phyloP scores from a whole-genome alignment of 2,329 filamentous ascomycete genomes.

The Hymenotorrendiella dingleyae region DNA sequence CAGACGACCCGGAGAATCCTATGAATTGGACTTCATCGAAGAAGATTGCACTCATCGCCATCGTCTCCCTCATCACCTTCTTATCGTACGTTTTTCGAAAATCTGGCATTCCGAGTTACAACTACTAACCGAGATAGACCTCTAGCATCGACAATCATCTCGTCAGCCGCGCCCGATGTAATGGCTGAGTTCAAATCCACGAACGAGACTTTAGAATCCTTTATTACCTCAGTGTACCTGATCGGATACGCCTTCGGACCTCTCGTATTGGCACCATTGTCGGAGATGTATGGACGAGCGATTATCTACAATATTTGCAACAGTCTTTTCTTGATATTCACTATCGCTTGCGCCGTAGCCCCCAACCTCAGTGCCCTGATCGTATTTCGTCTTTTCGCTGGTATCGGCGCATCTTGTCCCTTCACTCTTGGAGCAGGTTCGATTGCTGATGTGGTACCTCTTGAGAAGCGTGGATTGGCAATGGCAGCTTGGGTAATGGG shows the following conservation, averaged over 20 bases:
- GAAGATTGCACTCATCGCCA: not conserved
- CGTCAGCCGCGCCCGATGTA: not conserved
- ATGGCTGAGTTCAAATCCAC: not conserved
- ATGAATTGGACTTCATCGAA: slow-evolving; percentile 7
- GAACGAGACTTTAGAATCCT: not conserved
- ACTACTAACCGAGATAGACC: not conserved
- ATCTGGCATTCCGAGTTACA: too few species aligned
- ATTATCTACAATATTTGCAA: slow-evolving; percentile 37
- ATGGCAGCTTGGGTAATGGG: slow-evolving; percentile 46
- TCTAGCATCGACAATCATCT: not conserved
- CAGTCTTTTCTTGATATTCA: slow-evolving; percentile 46
- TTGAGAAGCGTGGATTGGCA: slow-evolving; percentile 50
- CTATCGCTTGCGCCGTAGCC: slow-evolving; percentile 42
- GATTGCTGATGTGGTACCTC: slow-evolving; percentile 57
- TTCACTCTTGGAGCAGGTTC: slow-evolving; percentile 57
- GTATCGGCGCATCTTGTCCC: slow-evolving; percentile 34
- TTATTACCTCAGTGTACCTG: slow-evolving; percentile 34
- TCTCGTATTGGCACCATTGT: slow-evolving; percentile 53
- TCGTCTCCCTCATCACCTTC: not conserved
- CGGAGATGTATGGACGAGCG: slow-evolving; percentile 41
- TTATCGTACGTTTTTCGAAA: not conserved
- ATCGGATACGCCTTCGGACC: slow-evolving; percentile 41
- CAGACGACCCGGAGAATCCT: slow-evolving; percentile 9
- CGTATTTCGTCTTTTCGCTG: slow-evolving; percentile 37
- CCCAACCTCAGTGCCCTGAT: slow-evolving; percentile 36